Evolutionary conservation across 1,284 basidiomycete genomes (phyloP), one percentile per base, ranked within the genome.

Genomic region (Ustilago curta): DNA sequence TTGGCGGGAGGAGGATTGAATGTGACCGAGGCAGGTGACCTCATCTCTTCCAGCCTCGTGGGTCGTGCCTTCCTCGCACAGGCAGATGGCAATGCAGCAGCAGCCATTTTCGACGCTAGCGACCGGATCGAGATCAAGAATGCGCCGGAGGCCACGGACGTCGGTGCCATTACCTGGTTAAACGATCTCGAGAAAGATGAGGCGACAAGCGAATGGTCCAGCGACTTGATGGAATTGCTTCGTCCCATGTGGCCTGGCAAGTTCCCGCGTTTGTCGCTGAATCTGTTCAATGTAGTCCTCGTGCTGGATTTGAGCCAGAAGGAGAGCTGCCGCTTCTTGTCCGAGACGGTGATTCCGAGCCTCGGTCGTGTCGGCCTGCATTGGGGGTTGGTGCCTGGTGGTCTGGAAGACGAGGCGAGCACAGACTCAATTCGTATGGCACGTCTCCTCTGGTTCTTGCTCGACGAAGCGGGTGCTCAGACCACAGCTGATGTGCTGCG

Each of bases 131-230:
- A 73, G 50, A 52, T 32, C 31, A 70, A 53, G 11, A 25, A 37
- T 12, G 53, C 21, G 0, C 47, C 56, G 1, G 57, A 63, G n/a
- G 59, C 45, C 3, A 35, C 40, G 16, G 21, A 29, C 7, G 35
- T 43, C 1, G 92, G 91, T 0, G 88, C 87, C 16, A 89, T 97
- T 53, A 83, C 90, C 0, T 98, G 92, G 90, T 91, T 92, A 89
- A 98, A 98, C 85, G 91, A 98, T 85, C 85, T 98, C 25, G 91
- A 93, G 85, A 92, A 90, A 69, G 95, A 97, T 82, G 87, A 86
- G n/a, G 56, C 56, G 9, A 76, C 69, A 8, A 56, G 43, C 18
- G 40, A 31, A 1, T 77, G 74, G 70, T 64, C 70, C 14, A 66
- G 57, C 27, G 69, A 71, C 12, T 51, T 77, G 43, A 61, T 72